phyloP scores from a whole-genome alignment of 306 rosid genomes.

The Medicago truncatula region DNA sequence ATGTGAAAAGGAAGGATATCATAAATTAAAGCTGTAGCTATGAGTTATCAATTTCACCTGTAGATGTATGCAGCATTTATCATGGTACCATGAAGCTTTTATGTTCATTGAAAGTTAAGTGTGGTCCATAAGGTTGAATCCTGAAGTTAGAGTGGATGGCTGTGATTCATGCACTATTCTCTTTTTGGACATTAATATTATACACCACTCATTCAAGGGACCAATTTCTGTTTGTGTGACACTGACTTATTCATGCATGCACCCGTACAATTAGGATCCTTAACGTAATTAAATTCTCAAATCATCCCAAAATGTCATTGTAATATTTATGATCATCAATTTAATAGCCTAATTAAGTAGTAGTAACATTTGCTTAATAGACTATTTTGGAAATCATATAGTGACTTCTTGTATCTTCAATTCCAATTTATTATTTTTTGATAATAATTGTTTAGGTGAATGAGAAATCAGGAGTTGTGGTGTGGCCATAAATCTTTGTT shows the following conservation, averaged over 20 bases:
- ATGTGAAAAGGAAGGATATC: constrained; percentile 24
- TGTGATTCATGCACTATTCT: constrained; percentile 56
- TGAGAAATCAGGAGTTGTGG: constrained; percentile 22
- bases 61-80: constrained; percentile 44
- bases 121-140: constrained; percentile 47
- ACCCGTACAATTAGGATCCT: constrained; percentile 24
- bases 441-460: background rate
- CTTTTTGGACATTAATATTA: constrained; percentile 32
- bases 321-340: background rate
- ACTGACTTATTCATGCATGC: constrained; percentile 35
- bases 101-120: constrained; percentile 42
- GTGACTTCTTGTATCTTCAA: background rate
- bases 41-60: constrained; percentile 58
- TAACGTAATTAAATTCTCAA: constrained; percentile 42
- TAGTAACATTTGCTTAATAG: background rate
- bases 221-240: constrained; percentile 42
- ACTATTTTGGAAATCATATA: background rate
- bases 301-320: constrained; percentile 14
- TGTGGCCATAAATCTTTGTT: constrained; percentile 23
- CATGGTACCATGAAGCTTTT: constrained; percentile 38
- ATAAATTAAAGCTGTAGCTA: constrained; percentile 44
- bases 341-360: background rate
- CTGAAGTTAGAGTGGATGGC: constrained; percentile 42
- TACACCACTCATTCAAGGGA: constrained; percentile 60
- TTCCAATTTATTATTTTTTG: background rate